Conservation (phyloP, 495 filamentous ascomycete genomes). For the Penicillium chermesinum region DNA sequence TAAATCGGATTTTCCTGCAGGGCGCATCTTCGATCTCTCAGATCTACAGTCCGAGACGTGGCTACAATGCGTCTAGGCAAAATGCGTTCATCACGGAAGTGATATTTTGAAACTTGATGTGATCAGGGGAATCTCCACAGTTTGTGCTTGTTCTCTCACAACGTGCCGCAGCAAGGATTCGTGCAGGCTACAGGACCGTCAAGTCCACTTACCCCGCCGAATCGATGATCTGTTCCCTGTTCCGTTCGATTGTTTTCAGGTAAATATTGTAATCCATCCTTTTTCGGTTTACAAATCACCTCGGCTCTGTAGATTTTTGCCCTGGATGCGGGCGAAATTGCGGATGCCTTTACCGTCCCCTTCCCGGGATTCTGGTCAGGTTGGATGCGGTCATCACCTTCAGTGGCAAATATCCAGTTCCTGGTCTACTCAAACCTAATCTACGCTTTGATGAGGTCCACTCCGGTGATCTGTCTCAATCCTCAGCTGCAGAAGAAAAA, state of each 20-base stretch:
- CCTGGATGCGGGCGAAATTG: constrained; percentile 3
- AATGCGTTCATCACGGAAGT: not conserved
- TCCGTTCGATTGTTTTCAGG: not conserved
- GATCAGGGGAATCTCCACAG: not conserved
- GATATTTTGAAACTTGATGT: not conserved
- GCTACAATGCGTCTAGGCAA: not conserved
- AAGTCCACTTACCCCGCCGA: constrained; percentile 3
- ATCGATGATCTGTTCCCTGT: constrained; percentile 10
- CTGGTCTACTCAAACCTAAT: not conserved
- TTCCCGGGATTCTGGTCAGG: not conserved
- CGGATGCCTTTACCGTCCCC: constrained; percentile 2
- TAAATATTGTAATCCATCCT: not conserved
- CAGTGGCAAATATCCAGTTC: not conserved
- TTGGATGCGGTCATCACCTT: not conserved
- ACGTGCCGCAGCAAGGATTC: constrained; percentile 27
- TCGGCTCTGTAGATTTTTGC: not conserved
- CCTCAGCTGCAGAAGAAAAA: not conserved
- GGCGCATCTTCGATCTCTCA: constrained; percentile 14
- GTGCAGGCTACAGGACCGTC: constrained; percentile 10
- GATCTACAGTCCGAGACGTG: constrained; percentile 9
- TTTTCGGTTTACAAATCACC: constrained; percentile 1
- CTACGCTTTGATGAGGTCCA: not conserved
- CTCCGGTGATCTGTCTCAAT: not conserved
- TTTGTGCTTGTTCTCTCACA: constrained; percentile 8
- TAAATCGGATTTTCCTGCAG: constrained; percentile 22